Percentiles rank a stretch among this genome's conserved stretches.
These are phyloP conservation scores for Amphichorda felina DNA, from an alignment of 2,329 filamentous ascomycete genomes.

Conservation along the genomic window DNA sequence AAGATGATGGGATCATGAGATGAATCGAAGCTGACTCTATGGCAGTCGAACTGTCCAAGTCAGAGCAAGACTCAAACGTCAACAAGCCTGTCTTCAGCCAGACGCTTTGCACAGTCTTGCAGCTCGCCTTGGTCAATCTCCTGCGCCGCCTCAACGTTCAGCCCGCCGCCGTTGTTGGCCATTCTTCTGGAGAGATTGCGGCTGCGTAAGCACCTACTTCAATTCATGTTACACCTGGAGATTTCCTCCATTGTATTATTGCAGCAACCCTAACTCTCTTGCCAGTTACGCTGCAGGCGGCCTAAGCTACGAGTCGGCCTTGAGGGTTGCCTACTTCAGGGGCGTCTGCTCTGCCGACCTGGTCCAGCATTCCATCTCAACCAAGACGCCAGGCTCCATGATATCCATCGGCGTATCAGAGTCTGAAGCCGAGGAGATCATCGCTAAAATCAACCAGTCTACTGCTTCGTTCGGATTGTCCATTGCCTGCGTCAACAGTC, in stretches of 20 bases:
- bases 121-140: conserved; percentile 19
- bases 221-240: conserved; percentile 4
- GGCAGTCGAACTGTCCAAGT: conserved; percentile 11
- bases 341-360: conserved; percentile 6
- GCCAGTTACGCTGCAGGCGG: conserved; percentile 19
- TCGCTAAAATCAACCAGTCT: not conserved
- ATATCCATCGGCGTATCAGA: conserved; percentile 33
- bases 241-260: not conserved
- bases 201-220: conserved; percentile 28
- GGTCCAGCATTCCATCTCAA: not conserved
- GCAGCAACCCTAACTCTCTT: not conserved
- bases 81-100: conserved; percentile 22
- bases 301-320: conserved; percentile 15
- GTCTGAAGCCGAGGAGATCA: conserved; percentile 1
- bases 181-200: conserved; percentile 26
- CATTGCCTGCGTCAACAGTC: conserved; percentile 33
- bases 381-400: conserved; percentile 30
- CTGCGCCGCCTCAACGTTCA: conserved; percentile 15
- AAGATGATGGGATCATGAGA: not conserved
- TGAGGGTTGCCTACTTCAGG: conserved; percentile 8
- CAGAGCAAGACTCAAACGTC: conserved; percentile 9
- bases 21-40: no score
- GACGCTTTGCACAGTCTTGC: conserved; percentile 6
- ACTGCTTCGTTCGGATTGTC: not conserved
- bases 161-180: conserved; percentile 20